These are phyloP conservation scores for Neostapfia colusana DNA, from an alignment of 176 grass and related monocot species.

Conservation along the genomic window DNA sequence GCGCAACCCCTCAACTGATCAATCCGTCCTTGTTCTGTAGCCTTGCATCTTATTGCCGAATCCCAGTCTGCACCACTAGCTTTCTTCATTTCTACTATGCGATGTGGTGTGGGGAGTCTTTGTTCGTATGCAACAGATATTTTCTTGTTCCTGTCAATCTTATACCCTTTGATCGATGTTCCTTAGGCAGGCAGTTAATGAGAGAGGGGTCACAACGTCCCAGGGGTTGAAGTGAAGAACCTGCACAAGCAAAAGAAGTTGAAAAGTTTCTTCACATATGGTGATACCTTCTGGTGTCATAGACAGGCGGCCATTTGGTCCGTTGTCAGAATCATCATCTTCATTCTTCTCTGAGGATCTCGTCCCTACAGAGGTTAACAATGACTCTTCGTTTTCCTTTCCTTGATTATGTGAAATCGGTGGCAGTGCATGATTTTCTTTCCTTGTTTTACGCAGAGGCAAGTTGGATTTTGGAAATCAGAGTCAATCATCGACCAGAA, in stretches of 20 bases:
- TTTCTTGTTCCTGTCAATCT: not conserved
- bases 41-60: not conserved
- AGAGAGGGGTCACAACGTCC: not conserved
- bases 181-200: slow-evolving; percentile 31
- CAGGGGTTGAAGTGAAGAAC: slow-evolving; percentile 25
- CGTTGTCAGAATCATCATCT: slow-evolving; percentile 45
- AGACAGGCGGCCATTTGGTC: slow-evolving; percentile 41
- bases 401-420: slow-evolving; percentile 1
- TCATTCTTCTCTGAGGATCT: slow-evolving; percentile 61
- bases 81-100: no score
- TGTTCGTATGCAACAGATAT: not conserved
- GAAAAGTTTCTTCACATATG: slow-evolving; percentile 29
- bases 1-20: no score
- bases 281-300: slow-evolving; percentile 53
- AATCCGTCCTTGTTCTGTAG: not conserved
- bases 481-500: slow-evolving; percentile 44
- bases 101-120: not conserved
- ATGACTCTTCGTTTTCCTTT: not conserved
- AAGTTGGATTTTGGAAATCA: slow-evolving; percentile 59
- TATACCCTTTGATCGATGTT: not conserved
- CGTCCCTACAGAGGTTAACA: slow-evolving; percentile 43
- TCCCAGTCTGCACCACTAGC: no score
- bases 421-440: slow-evolving; percentile 6
- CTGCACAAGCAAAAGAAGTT: not conserved
- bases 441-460: slow-evolving; percentile 39